Base-by-base conservation (phyloP, 495 filamentous ascomycete species). In the Penicillium flavigenum region DNA sequence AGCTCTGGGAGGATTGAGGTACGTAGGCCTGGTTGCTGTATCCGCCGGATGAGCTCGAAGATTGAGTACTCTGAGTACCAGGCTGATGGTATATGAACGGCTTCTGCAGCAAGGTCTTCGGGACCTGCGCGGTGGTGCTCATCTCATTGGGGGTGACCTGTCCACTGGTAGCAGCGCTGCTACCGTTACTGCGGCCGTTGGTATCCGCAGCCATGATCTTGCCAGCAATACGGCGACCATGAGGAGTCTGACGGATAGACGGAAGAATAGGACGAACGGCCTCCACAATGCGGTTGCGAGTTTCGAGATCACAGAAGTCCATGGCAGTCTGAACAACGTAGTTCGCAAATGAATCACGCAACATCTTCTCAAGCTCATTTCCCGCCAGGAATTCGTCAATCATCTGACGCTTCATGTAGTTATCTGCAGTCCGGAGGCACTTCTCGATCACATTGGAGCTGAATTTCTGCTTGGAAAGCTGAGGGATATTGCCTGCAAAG, bases 391-490 rank as follows among this genome's bases (percentile, higher is more conserved):
- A 86, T 78, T 97, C 93, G 17, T 88, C 82, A 53, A 96, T 87
- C 74, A 98, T 83, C 60, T 86, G 80, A 62, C 90, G 88, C 63
- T 88, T 90, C 41, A 88, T 85, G 4, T 74, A 71, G 5, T 78
- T 66, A 42, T 86, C 82, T 1, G 91, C 85, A 65, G 88, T 92
- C 27, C 93, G 90, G 46, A 98, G 83, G 68, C 92, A 96, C 73
- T 98, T 98, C 76, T 98, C 94, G 56, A 98, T 91, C 48, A 98
- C 94, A 65, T 98, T 98, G 53, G 93, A 97, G 78, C 92, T 96
- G 77, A 98, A 98, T 73, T 98, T 98, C 72, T 98, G 95, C 74
- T 91, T 94, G 4, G 95, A 96, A 11, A 98, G 78, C 46, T 79
- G 73, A 29, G 83, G 73, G 62, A 98, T 85, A 61, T 88, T 84